Base-by-base conservation (phyloP, 306 rosid genomes). In the Gynostemma pentaphyllum region DNA sequence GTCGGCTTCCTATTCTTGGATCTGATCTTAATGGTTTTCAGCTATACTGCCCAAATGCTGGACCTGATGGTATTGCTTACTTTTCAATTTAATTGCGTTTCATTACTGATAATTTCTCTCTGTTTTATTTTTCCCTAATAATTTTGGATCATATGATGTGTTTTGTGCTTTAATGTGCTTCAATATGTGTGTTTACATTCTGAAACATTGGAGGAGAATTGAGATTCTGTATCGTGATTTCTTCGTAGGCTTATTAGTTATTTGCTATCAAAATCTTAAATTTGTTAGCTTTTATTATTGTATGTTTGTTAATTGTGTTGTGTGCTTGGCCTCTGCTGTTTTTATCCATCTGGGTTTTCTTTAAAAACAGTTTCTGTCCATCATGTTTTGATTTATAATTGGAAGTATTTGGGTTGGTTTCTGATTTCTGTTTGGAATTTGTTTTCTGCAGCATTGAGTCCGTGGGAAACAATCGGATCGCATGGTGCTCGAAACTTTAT, bases 1-100 rank as follows among this genome's bases (percentile, higher is more conserved):
- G 99, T 1, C 88, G 99, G 15, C 86, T 92, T 14, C 99, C 99
- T 0, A 29, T 86, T 39, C 86, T 92, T 0, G 92, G 95, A 6
- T 76, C 79, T 6, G 75, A 86, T 42, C 76, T 74, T 70, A 19
- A 57, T 15, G 79, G 46, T 4, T 88, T 92, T 68, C 72, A 68
- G 12, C 96, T 92, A 29, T 92, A 88, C 68, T 85, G 90, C 66
- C 94, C 94, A 0, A 73, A 53, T 18, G 73, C 74, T 10, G 88
- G 94, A 66, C 80, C 82, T 28, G 95, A 88, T 55, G 96, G 96
- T 92, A 85, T 65, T 39, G 57, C 22, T 6, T 1, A 2, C 30
- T 37, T 45, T 12, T 16, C n/a, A 66, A 14, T 60, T 60, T 45
- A 39, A 13, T 11, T 5, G 16, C 13, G 5, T 21, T 54, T 19